Evolutionary conservation across 1,139 yeast species (phyloP).

Genomic region (Yamadazyma membranifaciens): DNA sequence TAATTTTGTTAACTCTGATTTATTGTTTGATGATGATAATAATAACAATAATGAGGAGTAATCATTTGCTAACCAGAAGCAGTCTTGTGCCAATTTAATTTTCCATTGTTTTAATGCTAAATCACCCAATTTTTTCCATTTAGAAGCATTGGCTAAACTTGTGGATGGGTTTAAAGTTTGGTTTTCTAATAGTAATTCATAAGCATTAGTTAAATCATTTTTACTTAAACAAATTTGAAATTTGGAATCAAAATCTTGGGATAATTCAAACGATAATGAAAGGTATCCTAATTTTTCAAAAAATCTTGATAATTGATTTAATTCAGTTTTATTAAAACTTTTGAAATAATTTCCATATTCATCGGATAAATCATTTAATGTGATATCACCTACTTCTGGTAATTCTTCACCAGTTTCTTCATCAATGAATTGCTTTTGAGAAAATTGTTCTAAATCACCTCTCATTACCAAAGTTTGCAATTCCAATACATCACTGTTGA

Average conservation of each 20-base stretch:
- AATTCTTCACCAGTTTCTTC: conserved; percentile 40
- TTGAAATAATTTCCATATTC: conserved; percentile 42
- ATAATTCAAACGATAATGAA: conserved; percentile 76
- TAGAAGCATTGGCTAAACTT: conserved; percentile 38
- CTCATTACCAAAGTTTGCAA: conserved; percentile 94
- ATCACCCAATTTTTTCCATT: conserved; percentile 94
- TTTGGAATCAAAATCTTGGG: conserved; percentile 82
- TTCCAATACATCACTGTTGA: conserved; percentile 84
- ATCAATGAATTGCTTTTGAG: conserved; percentile 29
- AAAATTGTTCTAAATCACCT: conserved; percentile 71
- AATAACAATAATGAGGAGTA: conserved; percentile 77
- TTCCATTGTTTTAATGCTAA: conserved; percentile 77
- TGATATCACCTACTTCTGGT: conserved; percentile 54
- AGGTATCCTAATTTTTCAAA: conserved; percentile 88
- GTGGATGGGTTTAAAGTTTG: conserved; percentile 50
- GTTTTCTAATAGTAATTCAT: conserved; percentile 58
- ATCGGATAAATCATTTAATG: conserved; percentile 62
- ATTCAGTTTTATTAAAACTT: conserved; percentile 64
- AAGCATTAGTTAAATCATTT: conserved; percentile 69
- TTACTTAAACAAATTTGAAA: conserved; percentile 66
- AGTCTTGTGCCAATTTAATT: conserved; percentile 73
- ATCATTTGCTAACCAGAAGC: conserved; percentile 80
- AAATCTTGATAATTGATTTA: conserved; percentile 82
- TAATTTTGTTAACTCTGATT: conserved; percentile 53
- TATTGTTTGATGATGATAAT: conserved; percentile 78